Conservation (phyloP, 2,329 filamentous ascomycete species). For the Exutisphaerella laricina region DNA sequence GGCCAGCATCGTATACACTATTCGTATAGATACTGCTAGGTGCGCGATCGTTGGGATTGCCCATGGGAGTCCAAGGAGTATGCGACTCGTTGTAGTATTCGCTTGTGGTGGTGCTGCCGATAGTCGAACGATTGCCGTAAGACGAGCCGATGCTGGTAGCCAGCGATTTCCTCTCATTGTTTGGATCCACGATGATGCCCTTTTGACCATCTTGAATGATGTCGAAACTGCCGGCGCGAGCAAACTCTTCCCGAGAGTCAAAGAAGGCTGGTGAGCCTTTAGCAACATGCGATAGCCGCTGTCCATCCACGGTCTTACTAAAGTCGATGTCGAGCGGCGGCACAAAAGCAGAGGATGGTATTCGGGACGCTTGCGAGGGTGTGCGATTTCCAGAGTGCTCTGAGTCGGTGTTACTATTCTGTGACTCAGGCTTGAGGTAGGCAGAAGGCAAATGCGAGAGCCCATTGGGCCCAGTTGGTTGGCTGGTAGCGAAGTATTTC, state of each 20-base stretch:
- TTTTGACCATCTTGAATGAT: conserved; percentile 25
- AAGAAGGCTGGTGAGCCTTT: conserved; percentile 66
- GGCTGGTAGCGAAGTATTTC: conserved; percentile 33
- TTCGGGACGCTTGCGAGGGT: conserved; percentile 43
- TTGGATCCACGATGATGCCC: conserved; percentile 29
- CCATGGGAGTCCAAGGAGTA: conserved; percentile 32
- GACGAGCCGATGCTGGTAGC: conserved; percentile 21
- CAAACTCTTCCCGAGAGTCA: conserved; percentile 46
- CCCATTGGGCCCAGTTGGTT: conserved; percentile 34
- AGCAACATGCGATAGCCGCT: conserved; percentile 60
- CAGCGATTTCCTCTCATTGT: conserved; percentile 21
- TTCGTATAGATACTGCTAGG: conserved; percentile 43
- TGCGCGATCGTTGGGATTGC: conserved; percentile 27
- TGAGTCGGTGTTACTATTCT: conserved; percentile 45
- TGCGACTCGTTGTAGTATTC: conserved; percentile 31
- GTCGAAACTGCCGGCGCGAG: conserved; percentile 22
- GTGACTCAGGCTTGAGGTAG: conserved; percentile 32
- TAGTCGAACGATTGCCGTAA: conserved; percentile 26
- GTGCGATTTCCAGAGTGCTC: conserved; percentile 37
- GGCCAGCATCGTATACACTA: conserved; percentile 41
- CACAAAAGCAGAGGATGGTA: conserved; percentile 58
- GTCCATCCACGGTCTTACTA: conserved; percentile 48
- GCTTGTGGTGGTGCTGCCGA: conserved; percentile 29
- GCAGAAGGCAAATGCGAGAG: conserved; percentile 31
- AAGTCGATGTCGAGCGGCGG: conserved; percentile 59